A percentile compares a stretch with the other conserved stretches of the same genome.
Evolutionary conservation across 768 basidiomycete genomes (phyloP).

Genomic region (Rickenella mellea): DNA sequence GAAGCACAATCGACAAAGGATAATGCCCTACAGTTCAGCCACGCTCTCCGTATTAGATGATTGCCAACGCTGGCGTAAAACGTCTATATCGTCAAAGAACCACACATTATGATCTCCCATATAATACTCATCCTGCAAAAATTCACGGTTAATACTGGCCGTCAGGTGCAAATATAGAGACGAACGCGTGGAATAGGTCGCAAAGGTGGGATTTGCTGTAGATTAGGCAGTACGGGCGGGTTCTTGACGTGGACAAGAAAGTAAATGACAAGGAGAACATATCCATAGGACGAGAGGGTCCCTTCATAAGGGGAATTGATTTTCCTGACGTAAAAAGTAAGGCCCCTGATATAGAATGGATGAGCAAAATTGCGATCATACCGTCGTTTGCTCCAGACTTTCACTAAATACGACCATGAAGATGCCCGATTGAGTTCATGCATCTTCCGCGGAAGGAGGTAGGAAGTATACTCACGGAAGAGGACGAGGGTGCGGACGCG

Average conservation of each 20-base stretch:
- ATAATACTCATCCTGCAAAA: conserved; percentile 63
- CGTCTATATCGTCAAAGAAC: conserved; percentile 98
- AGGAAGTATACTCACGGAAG: conserved; percentile 64
- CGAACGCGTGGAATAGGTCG: conserved; percentile 73
- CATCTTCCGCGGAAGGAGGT: conserved; percentile 2
- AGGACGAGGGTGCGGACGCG: conserved; percentile 90
- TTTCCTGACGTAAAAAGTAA: conserved; percentile 44
- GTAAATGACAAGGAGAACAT: conserved; percentile 95
- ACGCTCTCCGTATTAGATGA: conserved; percentile 90
- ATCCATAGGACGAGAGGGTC: conserved; percentile 94
- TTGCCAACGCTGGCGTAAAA: conserved; percentile 85
- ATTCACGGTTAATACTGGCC: conserved; percentile 9
- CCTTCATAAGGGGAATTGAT: conserved; percentile 98
- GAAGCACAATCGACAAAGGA: not conserved
- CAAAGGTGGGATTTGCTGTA: conserved; percentile 89
- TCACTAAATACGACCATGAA: conserved; percentile 53
- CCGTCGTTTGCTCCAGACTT: conserved; percentile 98
- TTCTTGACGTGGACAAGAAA: conserved; percentile 97
- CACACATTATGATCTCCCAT: conserved; percentile 77
- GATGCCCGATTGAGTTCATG: not conserved
- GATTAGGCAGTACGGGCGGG: conserved; percentile 90
- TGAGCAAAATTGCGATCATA: conserved; percentile 18
- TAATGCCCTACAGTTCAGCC: conserved; percentile 73
- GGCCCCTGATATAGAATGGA: not conserved
- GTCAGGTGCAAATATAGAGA: conserved; percentile 3